A percentile compares a stretch with the other conserved stretches of the same genome.
Conservation (phyloP, 257 asterid genomes). For the Ligustrum vulgare region DNA sequence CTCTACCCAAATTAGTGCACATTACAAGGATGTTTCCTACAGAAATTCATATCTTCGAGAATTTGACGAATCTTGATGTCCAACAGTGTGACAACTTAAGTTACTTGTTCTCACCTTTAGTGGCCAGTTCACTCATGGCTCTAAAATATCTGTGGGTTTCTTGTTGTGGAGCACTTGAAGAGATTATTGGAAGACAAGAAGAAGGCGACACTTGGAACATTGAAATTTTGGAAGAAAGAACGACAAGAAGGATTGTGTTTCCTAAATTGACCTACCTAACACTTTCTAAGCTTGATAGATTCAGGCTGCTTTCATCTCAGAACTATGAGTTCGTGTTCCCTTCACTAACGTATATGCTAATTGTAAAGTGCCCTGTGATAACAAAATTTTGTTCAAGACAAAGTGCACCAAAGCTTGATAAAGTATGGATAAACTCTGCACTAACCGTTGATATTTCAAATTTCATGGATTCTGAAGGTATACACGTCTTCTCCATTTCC, state of each 20-base stretch:
- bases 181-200: conserved; percentile 3
- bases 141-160: background rate
- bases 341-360: background rate
- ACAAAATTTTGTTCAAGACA: conserved; percentile 13
- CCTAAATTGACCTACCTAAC: conserved; percentile 6
- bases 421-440: too few relatives aligned
- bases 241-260: background rate
- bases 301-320: background rate
- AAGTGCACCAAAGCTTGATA: conserved; percentile 36
- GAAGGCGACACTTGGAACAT: background rate
- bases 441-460: too few relatives aligned
- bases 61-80: background rate
- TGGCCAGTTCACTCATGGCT: background rate
- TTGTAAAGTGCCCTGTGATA: background rate
- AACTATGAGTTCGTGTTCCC: background rate
- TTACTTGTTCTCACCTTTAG: background rate
- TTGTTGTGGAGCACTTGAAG: background rate
- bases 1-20: background rate
- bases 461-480: background rate
- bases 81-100: background rate
- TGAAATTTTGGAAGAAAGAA: background rate
- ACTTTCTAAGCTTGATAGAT: background rate
- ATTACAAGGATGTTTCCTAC: conserved; percentile 1
- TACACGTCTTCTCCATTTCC: background rate
- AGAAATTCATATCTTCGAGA: background rate